Evolutionary conservation across 495 filamentous ascomycete species (phyloP).

Genomic region (Penicillium desertorum): DNA sequence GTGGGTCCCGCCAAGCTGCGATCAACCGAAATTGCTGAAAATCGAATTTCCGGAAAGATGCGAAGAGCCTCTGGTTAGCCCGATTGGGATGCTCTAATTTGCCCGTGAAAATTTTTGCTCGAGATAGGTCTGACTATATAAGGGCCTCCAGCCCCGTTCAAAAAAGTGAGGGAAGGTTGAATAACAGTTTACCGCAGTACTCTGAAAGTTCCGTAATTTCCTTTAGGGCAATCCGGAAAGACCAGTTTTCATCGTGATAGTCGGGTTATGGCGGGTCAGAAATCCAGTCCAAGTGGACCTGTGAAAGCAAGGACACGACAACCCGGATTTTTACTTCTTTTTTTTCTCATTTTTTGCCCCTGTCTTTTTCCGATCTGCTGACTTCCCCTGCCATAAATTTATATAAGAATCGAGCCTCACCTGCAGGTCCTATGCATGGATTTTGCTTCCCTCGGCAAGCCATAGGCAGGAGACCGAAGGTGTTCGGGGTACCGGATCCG

Average conservation of each 20-base stretch:
- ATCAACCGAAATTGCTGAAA: slow-evolving; percentile 27
- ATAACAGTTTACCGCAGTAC: background rate
- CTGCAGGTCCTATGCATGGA: slow-evolving; percentile 9
- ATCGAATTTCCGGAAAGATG: slow-evolving; percentile 20
- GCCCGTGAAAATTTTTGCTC: background rate
- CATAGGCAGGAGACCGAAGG: background rate
- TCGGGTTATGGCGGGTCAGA: slow-evolving; percentile 32
- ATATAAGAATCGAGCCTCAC: slow-evolving; percentile 3
- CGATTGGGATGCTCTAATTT: slow-evolving; percentile 5
- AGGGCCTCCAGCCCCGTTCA: slow-evolving; percentile 3
- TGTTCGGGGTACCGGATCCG: slow-evolving; percentile 13
- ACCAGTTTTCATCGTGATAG: slow-evolving; percentile 12
- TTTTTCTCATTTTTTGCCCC: slow-evolving; percentile 18
- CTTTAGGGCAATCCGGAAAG: slow-evolving; percentile 23
- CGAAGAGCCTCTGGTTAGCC: slow-evolving; percentile 25
- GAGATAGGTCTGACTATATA: slow-evolving; percentile 6
- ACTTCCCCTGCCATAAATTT: background rate
- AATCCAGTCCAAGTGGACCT: slow-evolving; percentile 28
- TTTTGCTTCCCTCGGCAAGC: slow-evolving; percentile 10
- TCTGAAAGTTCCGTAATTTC: slow-evolving; percentile 11
- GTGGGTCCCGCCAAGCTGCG: slow-evolving; percentile 35
- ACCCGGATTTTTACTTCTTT: slow-evolving; percentile 19
- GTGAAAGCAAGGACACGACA: slow-evolving; percentile 22
- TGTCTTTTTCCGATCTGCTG: slow-evolving; percentile 5
- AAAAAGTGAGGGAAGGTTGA: background rate